Evolutionary conservation across 768 basidiomycete genomes (phyloP), one percentile per base, ranked within the genome.

Genomic region (Boletus rufocinnamomeus): DNA sequence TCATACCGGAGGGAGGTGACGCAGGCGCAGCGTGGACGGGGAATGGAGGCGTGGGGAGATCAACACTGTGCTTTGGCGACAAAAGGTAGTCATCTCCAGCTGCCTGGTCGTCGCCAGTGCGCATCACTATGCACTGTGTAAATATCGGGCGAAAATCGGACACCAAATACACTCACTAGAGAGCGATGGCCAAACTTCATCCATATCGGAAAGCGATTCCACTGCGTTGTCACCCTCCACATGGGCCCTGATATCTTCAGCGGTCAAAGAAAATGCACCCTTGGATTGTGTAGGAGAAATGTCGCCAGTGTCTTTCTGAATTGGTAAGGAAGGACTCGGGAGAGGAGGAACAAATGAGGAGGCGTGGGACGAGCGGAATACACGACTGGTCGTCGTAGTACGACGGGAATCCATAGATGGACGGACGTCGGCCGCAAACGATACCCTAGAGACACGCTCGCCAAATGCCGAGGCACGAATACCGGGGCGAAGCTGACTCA

Each of bases 171-270:
- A 65, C 88, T 65, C 69, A 89, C 88, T 75, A 54, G 78, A 80
- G 49, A 91, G 75, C 17, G 90, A 90, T 4, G 89, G 87, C 76
- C 86, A 79, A 17, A 89, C 77, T 30, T 85, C 86, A 32, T 85
- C 87, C 50, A 77, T 61, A 60, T 79, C 74, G 9, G 76, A 70
- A 47, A 77, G 74, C 2, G 76, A 54, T 13, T 70, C 68, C 8
- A 57, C 45, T 21, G 66, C 57, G 16, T 67, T 72, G 19, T 71
- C 66, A 37, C 75, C 76, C 35, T 75, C 72, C 60, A 88, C 79
- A 46, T 80, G 75, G 2, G 82, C 79, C 13, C 76, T 71, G 55
- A 90, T 90, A 63, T 87, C 88, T 27, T 88, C 88, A 0, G 81
- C 71, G 1, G 81, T 86, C 37, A 82, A 70, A 11, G 75, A 66